Conservation (phyloP, 1,284 basidiomycete genomes). For the Mycena sp. region DNA sequence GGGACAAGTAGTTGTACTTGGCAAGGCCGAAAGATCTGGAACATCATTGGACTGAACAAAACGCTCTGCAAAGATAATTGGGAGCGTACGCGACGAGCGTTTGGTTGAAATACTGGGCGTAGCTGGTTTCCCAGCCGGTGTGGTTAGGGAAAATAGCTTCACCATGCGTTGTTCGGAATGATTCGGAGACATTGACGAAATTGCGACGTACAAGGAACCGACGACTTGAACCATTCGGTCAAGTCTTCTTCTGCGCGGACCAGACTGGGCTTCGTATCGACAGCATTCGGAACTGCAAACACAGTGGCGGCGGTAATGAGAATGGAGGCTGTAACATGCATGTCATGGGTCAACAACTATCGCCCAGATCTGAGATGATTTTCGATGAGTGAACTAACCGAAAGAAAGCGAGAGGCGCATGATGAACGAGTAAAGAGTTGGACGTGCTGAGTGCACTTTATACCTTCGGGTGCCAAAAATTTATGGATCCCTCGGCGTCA, state of each 20-base stretch:
- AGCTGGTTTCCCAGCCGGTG: conserved; percentile 15
- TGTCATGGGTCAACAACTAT: background rate
- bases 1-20: background rate
- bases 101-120: conserved; percentile 6
- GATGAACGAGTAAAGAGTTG: background rate
- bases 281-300: background rate
- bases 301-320: background rate
- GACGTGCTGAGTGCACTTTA: background rate
- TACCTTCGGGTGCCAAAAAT: background rate
- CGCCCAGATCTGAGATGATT: background rate
- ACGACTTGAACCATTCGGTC: background rate
- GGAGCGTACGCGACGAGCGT: conserved; percentile 12
- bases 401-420: background rate
- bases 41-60: background rate
- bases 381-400: background rate
- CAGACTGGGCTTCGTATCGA: background rate
- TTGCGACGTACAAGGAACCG: background rate
- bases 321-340: background rate
- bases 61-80: background rate
- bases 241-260: background rate
- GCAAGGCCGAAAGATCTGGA: conserved; percentile 1
- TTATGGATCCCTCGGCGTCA: background rate
- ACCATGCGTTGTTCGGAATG: background rate
- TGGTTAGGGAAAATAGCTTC: conserved; percentile 12
- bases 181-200: background rate